Evolutionary conservation across 2,329 filamentous ascomycete species (phyloP), one percentile per base, ranked within the genome.

Genomic region (Fusarium sp.): DNA sequence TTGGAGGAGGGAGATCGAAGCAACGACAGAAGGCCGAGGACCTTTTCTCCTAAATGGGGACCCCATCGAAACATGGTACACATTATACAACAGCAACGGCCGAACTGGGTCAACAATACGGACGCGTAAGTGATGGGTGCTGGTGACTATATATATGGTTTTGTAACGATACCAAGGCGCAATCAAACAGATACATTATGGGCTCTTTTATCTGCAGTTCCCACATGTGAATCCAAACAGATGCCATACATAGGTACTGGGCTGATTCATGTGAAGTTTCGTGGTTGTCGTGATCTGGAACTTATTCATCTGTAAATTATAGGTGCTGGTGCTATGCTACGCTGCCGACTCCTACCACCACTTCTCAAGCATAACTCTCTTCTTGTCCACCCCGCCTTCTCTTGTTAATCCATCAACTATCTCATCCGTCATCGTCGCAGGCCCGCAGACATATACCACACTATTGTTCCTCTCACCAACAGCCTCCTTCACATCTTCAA

Each of bases 11-110:
- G 30, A 74, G 78, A 55, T 59, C 80, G 73, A 73, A 93, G 92
- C 80, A 81, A 70, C 88, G 93, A 73, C 89, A 92, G 76, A 90
- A 86, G 78, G 93, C 93, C 0, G 91, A 94, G 76, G 93, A 95
- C 82, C 84, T 93, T 72, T 95, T 94, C 79, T 86, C 87, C 70
- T 94, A 66, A 50, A n/a, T 20, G 8, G 14, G 32, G 32, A 85
- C 87, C 68, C 93, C 60, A 24, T 20, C 28, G 8, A 26, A 42
- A 42, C 34, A 45, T 41, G 34, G 47, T 44, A 58, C 52, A 59
- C 44, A 57, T 45, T 55, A 44, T 45, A 63, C 44, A 38, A 57
- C 30, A 51, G 47, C 39, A 59, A 52, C 28, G 26, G 45, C 38
- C 44, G 30, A 44, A 30, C 44, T 67, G 44, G 61, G 66, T 32